phyloP scores from a whole-genome alignment of 1,284 basidiomycete species.

The Rugosomyces carneus region DNA sequence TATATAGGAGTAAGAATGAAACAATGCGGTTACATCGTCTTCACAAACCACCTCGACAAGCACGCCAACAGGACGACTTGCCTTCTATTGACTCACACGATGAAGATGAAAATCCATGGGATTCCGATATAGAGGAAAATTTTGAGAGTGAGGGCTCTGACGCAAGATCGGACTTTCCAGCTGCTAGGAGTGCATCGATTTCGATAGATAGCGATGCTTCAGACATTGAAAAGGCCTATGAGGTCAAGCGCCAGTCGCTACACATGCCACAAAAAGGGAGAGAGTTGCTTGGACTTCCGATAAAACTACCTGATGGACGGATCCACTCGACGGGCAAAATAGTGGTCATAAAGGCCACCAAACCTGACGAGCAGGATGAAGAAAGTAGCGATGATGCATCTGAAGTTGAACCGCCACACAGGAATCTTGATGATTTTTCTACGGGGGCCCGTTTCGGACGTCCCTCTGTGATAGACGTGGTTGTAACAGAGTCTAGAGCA shows the following conservation, averaged over 20 bases:
- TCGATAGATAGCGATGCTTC: constrained; percentile 41
- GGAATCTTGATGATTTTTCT: constrained; percentile 56
- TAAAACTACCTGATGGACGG: constrained; percentile 77
- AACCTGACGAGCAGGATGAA: constrained; percentile 33
- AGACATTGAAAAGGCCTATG: constrained; percentile 70
- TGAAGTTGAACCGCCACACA: constrained; percentile 23
- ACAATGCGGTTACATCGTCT: constrained; percentile 57
- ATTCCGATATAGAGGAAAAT: constrained; percentile 32
- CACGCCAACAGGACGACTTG: constrained; percentile 44
- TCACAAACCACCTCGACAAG: constrained; percentile 49
- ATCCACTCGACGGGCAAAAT: constrained; percentile 55
- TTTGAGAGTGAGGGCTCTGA: constrained; percentile 13
- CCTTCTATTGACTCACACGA: constrained; percentile 60
- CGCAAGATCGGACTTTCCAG: constrained; percentile 19
- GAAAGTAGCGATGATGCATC: constrained; percentile 30
- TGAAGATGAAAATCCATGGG: constrained; percentile 49
- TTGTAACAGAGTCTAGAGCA: constrained; percentile 62
- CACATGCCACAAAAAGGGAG: constrained; percentile 40
- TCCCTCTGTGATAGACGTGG: constrained; percentile 71
- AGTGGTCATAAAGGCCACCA: constrained; percentile 19
- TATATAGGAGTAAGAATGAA: constrained; percentile 74
- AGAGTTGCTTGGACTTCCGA: constrained; percentile 71
- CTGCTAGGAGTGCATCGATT: constrained; percentile 23
- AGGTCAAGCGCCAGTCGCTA: constrained; percentile 41
- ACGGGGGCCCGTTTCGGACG: constrained; percentile 80